Percentiles rank a stretch among this genome's conserved stretches.
phyloP scores from a whole-genome alignment of 2,329 filamentous ascomycete species.

The Didymella keratinophila region DNA sequence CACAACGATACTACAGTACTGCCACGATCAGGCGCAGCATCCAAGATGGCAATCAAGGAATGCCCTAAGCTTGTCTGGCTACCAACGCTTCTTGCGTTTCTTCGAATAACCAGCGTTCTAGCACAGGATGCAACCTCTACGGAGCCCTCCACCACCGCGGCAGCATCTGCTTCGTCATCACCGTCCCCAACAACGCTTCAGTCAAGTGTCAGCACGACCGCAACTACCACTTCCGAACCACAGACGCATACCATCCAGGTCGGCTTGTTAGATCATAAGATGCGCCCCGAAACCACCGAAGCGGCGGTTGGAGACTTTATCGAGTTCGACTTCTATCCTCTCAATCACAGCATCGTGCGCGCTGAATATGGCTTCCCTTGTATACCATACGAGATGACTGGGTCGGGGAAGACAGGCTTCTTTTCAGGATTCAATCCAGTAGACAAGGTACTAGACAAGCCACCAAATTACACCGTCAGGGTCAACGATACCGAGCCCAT shows the following conservation, averaged over 20 bases:
- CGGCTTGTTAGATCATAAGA: conserved; percentile 49
- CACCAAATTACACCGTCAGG: conserved; percentile 37
- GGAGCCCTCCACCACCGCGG: not conserved
- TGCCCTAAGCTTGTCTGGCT: not conserved
- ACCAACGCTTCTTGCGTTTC: not conserved
- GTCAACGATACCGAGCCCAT: conserved; percentile 47
- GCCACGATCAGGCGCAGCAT: not conserved
- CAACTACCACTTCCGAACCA: conserved; percentile 14
- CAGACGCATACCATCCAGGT: conserved; percentile 49
- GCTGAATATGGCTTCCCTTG: conserved; percentile 53
- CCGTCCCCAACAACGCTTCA: conserved; percentile 1
- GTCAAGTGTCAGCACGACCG: conserved; percentile 22
- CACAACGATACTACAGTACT: not conserved
- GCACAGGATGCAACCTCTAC: conserved; percentile 6
- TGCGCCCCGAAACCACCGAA: conserved; percentile 49
- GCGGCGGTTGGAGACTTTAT: conserved; percentile 52
- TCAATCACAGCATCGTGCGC: conserved; percentile 54
- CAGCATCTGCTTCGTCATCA: not conserved
- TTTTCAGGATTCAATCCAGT: conserved; percentile 42
- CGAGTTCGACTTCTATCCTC: conserved; percentile 53
- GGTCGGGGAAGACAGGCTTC: conserved; percentile 37
- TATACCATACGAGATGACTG: conserved; percentile 49
- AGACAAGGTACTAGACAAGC: conserved; percentile 29
- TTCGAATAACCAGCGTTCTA: not conserved
- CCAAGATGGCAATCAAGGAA: not conserved